These are phyloP conservation scores for Puccinia triticina DNA, from an alignment of 1,284 basidiomycete genomes.

Conservation along the genomic window DNA sequence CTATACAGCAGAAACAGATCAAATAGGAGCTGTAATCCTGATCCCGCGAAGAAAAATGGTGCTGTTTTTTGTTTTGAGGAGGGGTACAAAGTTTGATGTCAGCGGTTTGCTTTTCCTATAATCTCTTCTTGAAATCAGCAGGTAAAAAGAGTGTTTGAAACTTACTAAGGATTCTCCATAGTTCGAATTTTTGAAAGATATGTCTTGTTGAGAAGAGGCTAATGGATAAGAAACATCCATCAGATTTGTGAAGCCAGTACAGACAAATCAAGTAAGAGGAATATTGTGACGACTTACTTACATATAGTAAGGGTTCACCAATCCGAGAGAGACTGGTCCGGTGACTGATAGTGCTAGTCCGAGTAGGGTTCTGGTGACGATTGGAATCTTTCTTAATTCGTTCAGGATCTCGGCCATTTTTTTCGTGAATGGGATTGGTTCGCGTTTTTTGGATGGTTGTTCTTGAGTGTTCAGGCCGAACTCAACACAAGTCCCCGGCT, in stretches of 20 bases:
- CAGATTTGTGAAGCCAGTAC: background rate
- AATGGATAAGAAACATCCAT: background rate
- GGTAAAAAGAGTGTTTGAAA: background rate
- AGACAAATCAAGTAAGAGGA: background rate
- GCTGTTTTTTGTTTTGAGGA: conserved; percentile 26
- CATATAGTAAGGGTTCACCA: conserved; percentile 49
- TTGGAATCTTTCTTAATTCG: conserved; percentile 45
- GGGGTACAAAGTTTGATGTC: background rate
- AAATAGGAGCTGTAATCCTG: conserved; percentile 50
- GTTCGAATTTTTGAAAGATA: conserved; percentile 38
- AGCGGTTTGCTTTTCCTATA: background rate
- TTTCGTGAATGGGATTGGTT: background rate
- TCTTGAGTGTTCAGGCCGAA: too few species aligned
- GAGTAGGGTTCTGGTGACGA: conserved; percentile 47
- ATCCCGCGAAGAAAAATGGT: conserved; percentile 52
- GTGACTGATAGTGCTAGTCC: conserved; percentile 46
- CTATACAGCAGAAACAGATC: conserved; percentile 51
- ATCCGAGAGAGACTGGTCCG: conserved; percentile 43
- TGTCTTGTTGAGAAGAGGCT: conserved; percentile 45
- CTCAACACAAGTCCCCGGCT: too few species aligned
- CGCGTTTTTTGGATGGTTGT: background rate
- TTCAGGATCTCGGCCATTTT: conserved; percentile 44
- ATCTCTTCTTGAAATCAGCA: background rate
- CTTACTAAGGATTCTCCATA: conserved; percentile 51
- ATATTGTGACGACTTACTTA: conserved; percentile 36